Evolutionary conservation across 371 early-diverging fungal genomes (phyloP).

Genomic region (Batkoa obscura): DNA sequence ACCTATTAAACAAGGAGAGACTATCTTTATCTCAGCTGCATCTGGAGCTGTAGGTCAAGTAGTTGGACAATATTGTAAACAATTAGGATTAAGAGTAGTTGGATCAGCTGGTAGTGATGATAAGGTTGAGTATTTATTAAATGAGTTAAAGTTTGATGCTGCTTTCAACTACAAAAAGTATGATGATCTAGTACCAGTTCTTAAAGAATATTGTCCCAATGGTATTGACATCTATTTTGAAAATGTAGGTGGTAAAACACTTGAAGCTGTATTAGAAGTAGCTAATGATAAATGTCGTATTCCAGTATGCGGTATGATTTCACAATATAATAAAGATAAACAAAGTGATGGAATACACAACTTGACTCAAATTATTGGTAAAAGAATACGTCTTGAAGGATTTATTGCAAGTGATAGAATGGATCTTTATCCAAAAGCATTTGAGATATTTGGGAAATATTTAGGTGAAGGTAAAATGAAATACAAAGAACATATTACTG

Average conservation of each 20-base stretch:
- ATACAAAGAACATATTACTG: constrained; percentile 25
- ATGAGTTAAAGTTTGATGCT: constrained; percentile 28
- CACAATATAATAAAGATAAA: constrained; percentile 34
- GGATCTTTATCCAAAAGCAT: constrained; percentile 15
- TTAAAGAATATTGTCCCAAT: constrained; percentile 21
- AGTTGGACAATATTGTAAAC: constrained; percentile 42
- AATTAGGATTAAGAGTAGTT: constrained; percentile 31
- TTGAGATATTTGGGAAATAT: constrained; percentile 23
- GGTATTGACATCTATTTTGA: constrained; percentile 54
- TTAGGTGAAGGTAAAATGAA: constrained; percentile 19
- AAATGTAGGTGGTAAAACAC: constrained; percentile 43
- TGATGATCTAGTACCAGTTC: constrained; percentile 15
- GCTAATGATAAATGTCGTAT: constrained; percentile 23
- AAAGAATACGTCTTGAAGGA: constrained; percentile 29
- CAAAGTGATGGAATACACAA: constrained; percentile 24
- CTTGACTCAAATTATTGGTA: constrained; percentile 19
- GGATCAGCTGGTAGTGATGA: constrained; percentile 46
- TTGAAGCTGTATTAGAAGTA: constrained; percentile 25
- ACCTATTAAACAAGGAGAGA: constrained; percentile 42
- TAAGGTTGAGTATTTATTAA: constrained; percentile 33
- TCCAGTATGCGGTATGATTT: constrained; percentile 34
- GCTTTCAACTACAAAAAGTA: constrained; percentile 58
- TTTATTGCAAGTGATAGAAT: constrained; percentile 25
- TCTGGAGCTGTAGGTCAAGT: constrained; percentile 40
- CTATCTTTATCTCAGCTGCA: constrained; percentile 15